Base-by-base conservation (phyloP, 2,329 filamentous ascomycete genomes). In the Gnomoniopsis smithogilvyi region DNA sequence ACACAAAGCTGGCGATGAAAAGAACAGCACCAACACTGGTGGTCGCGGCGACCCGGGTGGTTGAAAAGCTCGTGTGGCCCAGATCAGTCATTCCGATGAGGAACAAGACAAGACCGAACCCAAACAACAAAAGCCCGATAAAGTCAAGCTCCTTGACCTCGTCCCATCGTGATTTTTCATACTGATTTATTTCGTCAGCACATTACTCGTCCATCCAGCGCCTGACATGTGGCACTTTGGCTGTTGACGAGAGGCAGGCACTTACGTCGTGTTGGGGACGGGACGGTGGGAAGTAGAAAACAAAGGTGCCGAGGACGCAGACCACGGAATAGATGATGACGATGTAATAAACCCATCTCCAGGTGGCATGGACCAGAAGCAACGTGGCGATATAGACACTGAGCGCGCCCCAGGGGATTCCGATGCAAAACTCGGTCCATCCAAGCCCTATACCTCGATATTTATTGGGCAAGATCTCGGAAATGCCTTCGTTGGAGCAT, bases 391-490 rank as follows among this genome's bases (percentile, higher is more conserved):
- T 56, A 17, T 69, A 64, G 2, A 67, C 66, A 33, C 65, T 63
- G n/a, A 69, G 60, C 15, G 56, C 51, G 11, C 63, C 64, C 66
- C 68, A 72, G 17, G 65, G 66, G 14, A 67, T 58, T 57, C 67
- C 65, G 63, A 70, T 68, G 56, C 64, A 64, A 56, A 71, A 67
- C 56, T 70, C 67, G 19, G 68, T 68, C 67, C 67, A 69, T 14
- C 64, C 67, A 36, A 70, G 62, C 30, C 68, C 68, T 19, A 65
- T 64, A 36, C 67, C 67, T 54, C 70, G 66, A 58, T 70, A 73
- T 59, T 72, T 73, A 60, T 73, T 73, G 30, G 71, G 70, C 14
- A 73, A 63, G 56, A 73, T 55, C 63, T 73, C 71, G 8, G 15
- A 10, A 11, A 45, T 45, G 3, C 41, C 41, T 45, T 10, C 6